A percentile compares a stretch with the other conserved stretches of the same genome.
phyloP scores from a whole-genome alignment of 1,284 basidiomycete genomes.

The Naganishia albida region DNA sequence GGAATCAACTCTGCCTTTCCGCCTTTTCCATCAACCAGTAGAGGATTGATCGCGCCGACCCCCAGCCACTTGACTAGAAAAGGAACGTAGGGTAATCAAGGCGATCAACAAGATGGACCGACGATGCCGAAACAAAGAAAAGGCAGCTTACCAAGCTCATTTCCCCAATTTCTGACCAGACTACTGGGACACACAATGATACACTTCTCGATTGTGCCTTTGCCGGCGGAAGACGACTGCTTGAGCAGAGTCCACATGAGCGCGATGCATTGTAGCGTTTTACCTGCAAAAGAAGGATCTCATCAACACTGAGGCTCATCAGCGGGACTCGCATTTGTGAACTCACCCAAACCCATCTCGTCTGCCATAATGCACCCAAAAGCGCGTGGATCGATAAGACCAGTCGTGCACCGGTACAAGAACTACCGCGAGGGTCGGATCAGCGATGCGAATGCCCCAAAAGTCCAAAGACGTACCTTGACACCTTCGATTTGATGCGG shows the following conservation, averaged over 20 bases:
- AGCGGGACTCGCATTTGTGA: not conserved
- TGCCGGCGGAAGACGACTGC: constrained; percentile 86
- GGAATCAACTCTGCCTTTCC: constrained; percentile 75
- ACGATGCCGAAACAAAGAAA: constrained; percentile 5
- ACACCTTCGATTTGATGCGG: constrained; percentile 99
- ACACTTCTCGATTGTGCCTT: constrained; percentile 90
- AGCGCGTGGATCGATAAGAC: constrained; percentile 86
- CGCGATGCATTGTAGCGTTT: constrained; percentile 95
- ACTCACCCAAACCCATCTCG: constrained; percentile 92
- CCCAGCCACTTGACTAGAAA: constrained; percentile 86
- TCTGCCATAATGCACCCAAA: constrained; percentile 99
- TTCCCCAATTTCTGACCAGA: constrained; percentile 97
- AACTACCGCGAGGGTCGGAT: constrained; percentile 61
- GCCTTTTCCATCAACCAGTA: constrained; percentile 89
- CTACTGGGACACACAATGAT: constrained; percentile 98
- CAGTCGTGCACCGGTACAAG: constrained; percentile 91
- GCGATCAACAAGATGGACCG: constrained; percentile 9
- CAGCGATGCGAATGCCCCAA: not conserved
- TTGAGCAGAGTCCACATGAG: constrained; percentile 96
- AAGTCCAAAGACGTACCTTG: constrained; percentile 62
- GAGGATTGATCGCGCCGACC: constrained; percentile 71
- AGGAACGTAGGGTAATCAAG: too few species aligned
- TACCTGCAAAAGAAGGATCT: constrained; percentile 54
- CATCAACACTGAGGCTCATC: too few species aligned
- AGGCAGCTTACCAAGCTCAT: constrained; percentile 75